phyloP scores from a whole-genome alignment of 75 land plant genomes.

The Chamaecyparis obtusa region DNA sequence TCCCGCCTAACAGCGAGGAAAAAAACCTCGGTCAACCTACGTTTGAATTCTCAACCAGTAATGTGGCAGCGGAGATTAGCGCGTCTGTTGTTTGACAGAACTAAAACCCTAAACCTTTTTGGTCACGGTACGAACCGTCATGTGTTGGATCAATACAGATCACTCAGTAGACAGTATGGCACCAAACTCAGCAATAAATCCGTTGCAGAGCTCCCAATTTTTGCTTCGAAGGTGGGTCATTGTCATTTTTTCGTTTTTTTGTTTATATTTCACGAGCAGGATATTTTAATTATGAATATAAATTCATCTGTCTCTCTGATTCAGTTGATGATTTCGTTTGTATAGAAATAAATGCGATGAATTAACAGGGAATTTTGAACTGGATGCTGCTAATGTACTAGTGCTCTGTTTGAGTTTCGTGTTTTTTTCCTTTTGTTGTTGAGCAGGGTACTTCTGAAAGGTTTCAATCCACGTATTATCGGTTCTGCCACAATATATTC shows the following conservation, averaged over 20 bases:
- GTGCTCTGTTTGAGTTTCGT: neutral
- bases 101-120: slow-evolving; percentile 3
- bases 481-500: neutral
- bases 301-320: neutral
- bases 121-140: neutral
- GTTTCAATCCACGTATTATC: slow-evolving; percentile 3
- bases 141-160: neutral
- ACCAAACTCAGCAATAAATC: neutral
- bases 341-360: neutral
- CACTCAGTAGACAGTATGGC: neutral
- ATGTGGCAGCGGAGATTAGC: slow-evolving; percentile 7
- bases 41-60: neutral
- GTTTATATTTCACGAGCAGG: neutral
- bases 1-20: neutral
- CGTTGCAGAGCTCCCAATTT: neutral
- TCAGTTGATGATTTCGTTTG: neutral
- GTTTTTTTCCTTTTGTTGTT: neutral
- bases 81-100: neutral
- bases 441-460: slow-evolving; percentile 4
- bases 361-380: neutral
- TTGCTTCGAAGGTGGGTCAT: neutral
- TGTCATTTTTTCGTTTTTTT: neutral
- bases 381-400: neutral
- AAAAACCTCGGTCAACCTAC: neutral
- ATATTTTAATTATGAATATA: neutral